These are phyloP conservation scores for Gossypium stocksii DNA, from an alignment of 345 rosid species.

Conservation along the genomic window DNA sequence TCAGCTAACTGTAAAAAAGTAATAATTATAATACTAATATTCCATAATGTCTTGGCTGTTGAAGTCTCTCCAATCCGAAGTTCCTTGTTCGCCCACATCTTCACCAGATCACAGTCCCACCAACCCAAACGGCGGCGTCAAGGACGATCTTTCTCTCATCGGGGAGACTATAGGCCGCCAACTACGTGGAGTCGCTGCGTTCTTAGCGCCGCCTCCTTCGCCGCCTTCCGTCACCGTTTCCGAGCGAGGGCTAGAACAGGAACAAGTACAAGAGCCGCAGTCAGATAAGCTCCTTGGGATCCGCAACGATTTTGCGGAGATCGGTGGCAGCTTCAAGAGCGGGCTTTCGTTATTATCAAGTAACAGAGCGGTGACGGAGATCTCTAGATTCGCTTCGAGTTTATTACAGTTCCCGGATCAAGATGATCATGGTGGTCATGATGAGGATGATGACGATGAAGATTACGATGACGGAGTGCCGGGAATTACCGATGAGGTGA, in stretches of 20 bases:
- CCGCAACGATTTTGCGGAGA: constrained; percentile 65
- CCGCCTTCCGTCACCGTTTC: constrained; percentile 4
- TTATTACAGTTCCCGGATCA: constrained; percentile 36
- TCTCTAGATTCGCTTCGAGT: constrained; percentile 53
- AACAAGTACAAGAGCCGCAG: not conserved
- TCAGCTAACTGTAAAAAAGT: not conserved
- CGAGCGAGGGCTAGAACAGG: not conserved
- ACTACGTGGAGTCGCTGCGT: constrained; percentile 55
- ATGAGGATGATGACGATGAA: constrained; percentile 8
- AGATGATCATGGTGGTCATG: constrained; percentile 18
- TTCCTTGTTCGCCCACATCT: constrained; percentile 20
- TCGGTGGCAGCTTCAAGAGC: constrained; percentile 55
- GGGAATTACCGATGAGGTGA: constrained; percentile 50
- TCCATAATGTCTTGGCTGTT: constrained; percentile 56
- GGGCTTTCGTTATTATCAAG: constrained; percentile 44
- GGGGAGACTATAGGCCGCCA: constrained; percentile 49
- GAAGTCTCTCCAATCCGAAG: constrained; percentile 37
- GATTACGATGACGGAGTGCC: constrained; percentile 30
- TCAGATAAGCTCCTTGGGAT: constrained; percentile 43
- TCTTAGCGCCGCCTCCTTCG: constrained; percentile 52
- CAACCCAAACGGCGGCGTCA: constrained; percentile 20
- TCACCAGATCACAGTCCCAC: constrained; percentile 16
- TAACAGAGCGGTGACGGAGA: constrained; percentile 34
- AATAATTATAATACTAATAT: not conserved
- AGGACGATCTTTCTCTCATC: constrained; percentile 38